phyloP scores from a whole-genome alignment of 345 rosid genomes.

The Pseudoturritis turrita region DNA sequence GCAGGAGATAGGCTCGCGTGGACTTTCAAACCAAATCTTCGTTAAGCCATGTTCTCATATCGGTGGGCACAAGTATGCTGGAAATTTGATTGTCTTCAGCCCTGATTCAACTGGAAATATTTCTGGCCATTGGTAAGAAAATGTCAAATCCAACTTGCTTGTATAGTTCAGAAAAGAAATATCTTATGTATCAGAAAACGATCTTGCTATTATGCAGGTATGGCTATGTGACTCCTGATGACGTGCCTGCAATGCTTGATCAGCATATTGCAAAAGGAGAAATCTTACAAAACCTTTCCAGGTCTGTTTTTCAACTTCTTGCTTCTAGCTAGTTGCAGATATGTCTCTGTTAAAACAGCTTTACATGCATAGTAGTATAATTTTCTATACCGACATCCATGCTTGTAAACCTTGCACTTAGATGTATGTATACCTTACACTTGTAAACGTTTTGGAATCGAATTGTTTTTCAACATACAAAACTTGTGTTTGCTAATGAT shows the following conservation, averaged over 20 bases:
- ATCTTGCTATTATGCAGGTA: conserved; percentile 51
- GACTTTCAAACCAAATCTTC: conserved; percentile 52
- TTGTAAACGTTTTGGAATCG: background rate
- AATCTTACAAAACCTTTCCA: conserved; percentile 68
- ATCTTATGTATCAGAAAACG: background rate
- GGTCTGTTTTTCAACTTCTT: conserved; percentile 43
- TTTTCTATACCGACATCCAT: background rate
- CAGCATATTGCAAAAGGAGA: conserved; percentile 81
- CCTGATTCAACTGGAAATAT: conserved; percentile 59
- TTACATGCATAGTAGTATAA: background rate
- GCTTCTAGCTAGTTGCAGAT: background rate
- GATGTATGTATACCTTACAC: background rate
- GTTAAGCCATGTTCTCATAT: conserved; percentile 84
- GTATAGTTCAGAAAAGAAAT: background rate
- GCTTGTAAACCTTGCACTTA: background rate
- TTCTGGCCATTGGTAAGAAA: conserved; percentile 73
- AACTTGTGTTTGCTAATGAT: background rate
- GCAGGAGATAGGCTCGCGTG: conserved; percentile 59
- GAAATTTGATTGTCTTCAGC: conserved; percentile 75
- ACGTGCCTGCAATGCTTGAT: conserved; percentile 81
- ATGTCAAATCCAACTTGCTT: background rate
- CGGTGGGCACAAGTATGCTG: conserved; percentile 97
- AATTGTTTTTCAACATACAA: background rate
- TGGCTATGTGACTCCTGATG: conserved; percentile 92
- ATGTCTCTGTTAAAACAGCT: background rate